Conservation (phyloP, 805 yeast species). For the Candida odintsovae region DNA sequence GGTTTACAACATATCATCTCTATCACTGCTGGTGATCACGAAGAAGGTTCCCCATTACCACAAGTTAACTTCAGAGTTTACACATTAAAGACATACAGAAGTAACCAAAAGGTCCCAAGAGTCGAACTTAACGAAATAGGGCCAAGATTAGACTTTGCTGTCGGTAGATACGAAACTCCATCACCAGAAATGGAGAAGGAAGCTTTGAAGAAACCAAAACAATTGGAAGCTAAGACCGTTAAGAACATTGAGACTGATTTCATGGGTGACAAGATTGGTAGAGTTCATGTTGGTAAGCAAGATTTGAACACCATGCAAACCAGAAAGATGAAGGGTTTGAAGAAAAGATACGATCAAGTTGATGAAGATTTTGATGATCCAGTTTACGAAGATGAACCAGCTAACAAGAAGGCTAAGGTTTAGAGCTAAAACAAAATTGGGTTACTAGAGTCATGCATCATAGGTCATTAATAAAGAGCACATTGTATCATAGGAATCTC, state of each 20-base stretch:
- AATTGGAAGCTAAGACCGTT: conserved; percentile 72
- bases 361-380: conserved; percentile 48
- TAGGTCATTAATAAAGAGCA: neutral
- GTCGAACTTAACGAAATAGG: conserved; percentile 94
- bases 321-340: conserved; percentile 97
- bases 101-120: conserved; percentile 87
- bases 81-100: conserved; percentile 70
- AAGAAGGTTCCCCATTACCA: conserved; percentile 67
- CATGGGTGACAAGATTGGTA: conserved; percentile 96
- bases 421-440: neutral
- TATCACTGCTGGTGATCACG: conserved; percentile 69
- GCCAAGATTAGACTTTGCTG: conserved; percentile 87
- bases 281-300: conserved; percentile 94
- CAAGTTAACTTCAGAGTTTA: conserved; percentile 86
- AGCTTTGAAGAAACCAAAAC: conserved; percentile 76
- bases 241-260: conserved; percentile 85
- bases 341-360: conserved; percentile 75
- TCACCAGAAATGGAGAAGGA: conserved; percentile 87
- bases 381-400: conserved; percentile 37
- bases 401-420: conserved; percentile 24
- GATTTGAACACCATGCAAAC: conserved; percentile 88
- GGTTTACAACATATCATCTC: conserved; percentile 91
- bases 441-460: neutral
- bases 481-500: neutral
- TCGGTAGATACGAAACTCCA: conserved; percentile 82